These are phyloP conservation scores for Solanum corneliomulleri DNA, from an alignment of 257 asterid species.

Conservation along the genomic window DNA sequence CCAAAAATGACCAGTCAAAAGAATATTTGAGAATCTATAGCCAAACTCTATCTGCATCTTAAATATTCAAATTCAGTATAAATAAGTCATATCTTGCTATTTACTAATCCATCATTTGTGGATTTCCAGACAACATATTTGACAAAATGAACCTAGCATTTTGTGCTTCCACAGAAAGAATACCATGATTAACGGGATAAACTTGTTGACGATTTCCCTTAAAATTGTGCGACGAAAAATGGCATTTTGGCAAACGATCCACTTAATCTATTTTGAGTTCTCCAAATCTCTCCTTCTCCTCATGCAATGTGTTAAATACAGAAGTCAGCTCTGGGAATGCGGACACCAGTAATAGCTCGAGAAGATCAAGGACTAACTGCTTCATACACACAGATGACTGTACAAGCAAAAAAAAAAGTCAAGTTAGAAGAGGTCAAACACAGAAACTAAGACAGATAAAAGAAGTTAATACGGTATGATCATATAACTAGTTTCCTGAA, in stretches of 20 bases:
- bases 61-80: neutral
- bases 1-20: neutral
- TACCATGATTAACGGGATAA: neutral
- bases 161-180: neutral
- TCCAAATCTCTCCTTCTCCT: constrained; percentile 64
- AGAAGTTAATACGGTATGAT: neutral
- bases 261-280: constrained; percentile 14
- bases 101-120: neutral
- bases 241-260: neutral
- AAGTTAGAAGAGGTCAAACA: neutral
- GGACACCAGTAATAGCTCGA: constrained; percentile 58
- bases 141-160: neutral
- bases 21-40: neutral
- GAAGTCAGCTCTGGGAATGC: constrained; percentile 75
- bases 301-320: constrained; percentile 49
- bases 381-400: constrained; percentile 79
- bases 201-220: neutral
- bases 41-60: neutral
- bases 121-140: neutral
- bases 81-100: neutral
- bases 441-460: neutral
- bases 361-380: constrained; percentile 67
- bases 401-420: neutral
- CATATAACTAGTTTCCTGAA: neutral
- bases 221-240: neutral